A percentile compares a stretch with the other conserved stretches of the same genome.
Evolutionary conservation across 164 flowering plant species (phyloP).

Genomic region (Pachysandra terminalis): DNA sequence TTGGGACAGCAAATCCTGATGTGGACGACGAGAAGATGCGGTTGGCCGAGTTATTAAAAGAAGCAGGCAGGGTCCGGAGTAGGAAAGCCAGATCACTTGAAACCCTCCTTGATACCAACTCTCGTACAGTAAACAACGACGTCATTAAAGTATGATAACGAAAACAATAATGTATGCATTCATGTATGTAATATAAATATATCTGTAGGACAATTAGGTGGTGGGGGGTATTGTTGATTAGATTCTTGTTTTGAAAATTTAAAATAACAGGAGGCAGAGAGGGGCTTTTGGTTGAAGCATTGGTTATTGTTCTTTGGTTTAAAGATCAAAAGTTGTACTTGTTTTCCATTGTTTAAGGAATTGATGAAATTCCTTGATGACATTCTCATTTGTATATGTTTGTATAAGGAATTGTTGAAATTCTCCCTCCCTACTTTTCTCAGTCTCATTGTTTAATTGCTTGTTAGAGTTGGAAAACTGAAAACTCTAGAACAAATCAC

Average conservation of each 20-base stretch:
- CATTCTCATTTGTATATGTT: conserved; percentile 4
- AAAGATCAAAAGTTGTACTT: conserved; percentile 3
- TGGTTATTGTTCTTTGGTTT: conserved; percentile 2
- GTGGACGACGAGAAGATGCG: conserved; percentile 57
- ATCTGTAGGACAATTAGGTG: conserved; percentile 8
- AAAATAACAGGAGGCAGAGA: conserved; percentile 6
- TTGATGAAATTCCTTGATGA: not conserved
- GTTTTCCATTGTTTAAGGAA: conserved; percentile 1
- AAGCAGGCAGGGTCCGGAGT: conserved; percentile 50
- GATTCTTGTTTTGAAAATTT: conserved; percentile 14
- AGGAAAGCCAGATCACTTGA: conserved; percentile 47
- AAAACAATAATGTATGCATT: not conserved
- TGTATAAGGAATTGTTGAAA: not conserved
- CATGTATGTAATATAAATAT: conserved; percentile 13
- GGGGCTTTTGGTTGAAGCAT: conserved; percentile 11
- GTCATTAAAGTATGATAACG: conserved; percentile 7
- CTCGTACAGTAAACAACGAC: conserved; percentile 1
- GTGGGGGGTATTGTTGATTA: conserved; percentile 15
- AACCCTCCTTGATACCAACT: conserved; percentile 35
- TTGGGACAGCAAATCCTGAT: conserved; percentile 72
- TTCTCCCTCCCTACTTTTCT: not conserved
- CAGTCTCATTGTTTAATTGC: not conserved
- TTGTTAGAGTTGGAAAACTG: no score
- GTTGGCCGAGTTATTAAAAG: conserved; percentile 49
- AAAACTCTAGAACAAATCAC: no score